Conservation (phyloP, 1,284 basidiomycete genomes). For the Somion occarium region DNA sequence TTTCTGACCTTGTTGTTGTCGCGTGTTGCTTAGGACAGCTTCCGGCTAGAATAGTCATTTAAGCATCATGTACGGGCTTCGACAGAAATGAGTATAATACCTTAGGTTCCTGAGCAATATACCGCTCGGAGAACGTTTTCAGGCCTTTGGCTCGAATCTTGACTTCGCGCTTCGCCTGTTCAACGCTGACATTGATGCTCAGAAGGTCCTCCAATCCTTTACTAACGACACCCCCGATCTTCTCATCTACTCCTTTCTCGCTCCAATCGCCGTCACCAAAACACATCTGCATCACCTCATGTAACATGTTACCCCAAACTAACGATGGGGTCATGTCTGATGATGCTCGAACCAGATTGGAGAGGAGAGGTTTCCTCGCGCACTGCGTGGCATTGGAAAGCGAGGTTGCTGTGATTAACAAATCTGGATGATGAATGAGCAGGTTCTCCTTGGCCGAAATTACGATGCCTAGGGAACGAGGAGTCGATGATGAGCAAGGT, state of each 20-base stretch:
- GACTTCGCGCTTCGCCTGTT: slow-evolving; percentile 62
- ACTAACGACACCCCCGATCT: slow-evolving; percentile 51
- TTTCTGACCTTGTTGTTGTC: slow-evolving; percentile 40
- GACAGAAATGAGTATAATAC: slow-evolving; percentile 30
- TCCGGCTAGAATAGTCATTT: slow-evolving; percentile 37
- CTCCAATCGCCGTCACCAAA: slow-evolving; percentile 60
- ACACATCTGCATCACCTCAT: slow-evolving; percentile 83
- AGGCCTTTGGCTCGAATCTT: slow-evolving; percentile 58
- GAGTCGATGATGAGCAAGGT: slow-evolving; percentile 27
- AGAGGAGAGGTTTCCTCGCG: slow-evolving; percentile 75
- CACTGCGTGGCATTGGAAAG: slow-evolving; percentile 82
- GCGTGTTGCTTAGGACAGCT: slow-evolving; percentile 65
- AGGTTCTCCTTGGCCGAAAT: slow-evolving; percentile 56
- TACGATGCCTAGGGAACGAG: slow-evolving; percentile 40
- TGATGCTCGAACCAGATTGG: slow-evolving; percentile 52
- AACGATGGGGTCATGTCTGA: slow-evolving; percentile 60
- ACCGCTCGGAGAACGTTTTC: slow-evolving; percentile 58
- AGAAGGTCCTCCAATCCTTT: slow-evolving; percentile 56
- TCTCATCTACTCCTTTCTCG: slow-evolving; percentile 46
- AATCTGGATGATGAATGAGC: slow-evolving; percentile 85
- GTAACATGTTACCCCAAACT: slow-evolving; percentile 87
- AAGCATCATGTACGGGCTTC: no score
- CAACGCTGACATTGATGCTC: slow-evolving; percentile 53
- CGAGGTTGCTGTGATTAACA: slow-evolving; percentile 84
- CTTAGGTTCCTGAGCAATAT: slow-evolving; percentile 57